Base-by-base conservation (phyloP, 306 rosid species). In the Benincasa hispida region DNA sequence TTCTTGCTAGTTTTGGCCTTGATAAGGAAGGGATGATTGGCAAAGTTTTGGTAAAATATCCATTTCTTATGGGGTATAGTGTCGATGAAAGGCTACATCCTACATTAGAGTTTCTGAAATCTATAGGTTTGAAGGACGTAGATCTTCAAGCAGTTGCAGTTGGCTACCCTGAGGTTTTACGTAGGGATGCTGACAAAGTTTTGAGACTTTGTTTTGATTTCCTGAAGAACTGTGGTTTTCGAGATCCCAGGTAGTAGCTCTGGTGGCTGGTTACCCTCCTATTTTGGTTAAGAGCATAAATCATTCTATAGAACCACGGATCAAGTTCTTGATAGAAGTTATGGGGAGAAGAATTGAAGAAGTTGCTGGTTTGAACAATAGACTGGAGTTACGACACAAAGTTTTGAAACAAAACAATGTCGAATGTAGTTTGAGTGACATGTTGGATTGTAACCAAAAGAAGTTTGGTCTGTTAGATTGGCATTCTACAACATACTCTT, bases 271-370 rank as follows among this genome's bases (percentile, higher is more conserved):
- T 67, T 91, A 82, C 79, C 98, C 94, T 57, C 97, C 90, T 34
- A 83, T 93, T 78, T 79, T 93, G 82, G 82, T 91, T 79, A 91
- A 93, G 84, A 93, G 98, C 78, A 72, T 93, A 19, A 85, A 65
- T 22, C 87, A 90, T 79, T 93, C 96, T 6, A 62, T 91, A 78
- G 90, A 91, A 70, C 92, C 97, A 2, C 82, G 90, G 81, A 88
- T 93, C 80, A 83, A 60, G 79, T 93, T 84, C 78, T 83, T 91
- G 53, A 91, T 86, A 10, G 89, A 87, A 76, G 88, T 82, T 10
- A 93, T 93, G 98, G 97, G 94, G 32, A 91, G 91, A 78, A 81
- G 80, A 59, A 82, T 91, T 61, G 88, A 86, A 76, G 97, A 93
- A 86, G 85, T 86, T 50, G 34, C 87, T 47, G 85, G 98, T 42